These are phyloP conservation scores for Penicillium freii DNA, from an alignment of 2,329 filamentous ascomycete species.

Conservation along the genomic window DNA sequence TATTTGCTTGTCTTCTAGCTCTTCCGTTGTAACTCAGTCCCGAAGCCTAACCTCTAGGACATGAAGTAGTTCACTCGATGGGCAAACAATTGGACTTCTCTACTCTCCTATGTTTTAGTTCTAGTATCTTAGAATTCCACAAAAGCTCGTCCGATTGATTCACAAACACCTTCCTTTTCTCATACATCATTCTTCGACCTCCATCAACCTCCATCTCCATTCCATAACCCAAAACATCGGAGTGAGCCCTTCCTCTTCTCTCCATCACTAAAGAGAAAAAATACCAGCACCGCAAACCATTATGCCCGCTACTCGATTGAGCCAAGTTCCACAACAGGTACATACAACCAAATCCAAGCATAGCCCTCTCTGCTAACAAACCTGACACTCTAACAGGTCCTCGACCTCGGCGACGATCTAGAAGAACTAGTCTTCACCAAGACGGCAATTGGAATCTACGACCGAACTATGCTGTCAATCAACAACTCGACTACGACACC, in stretches of 20 bases:
- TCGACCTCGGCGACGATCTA: background rate
- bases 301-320: background rate
- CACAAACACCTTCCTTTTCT: background rate
- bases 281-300: background rate
- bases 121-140: background rate
- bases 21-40: too few relatives aligned
- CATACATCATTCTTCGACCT: background rate
- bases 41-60: too few relatives aligned
- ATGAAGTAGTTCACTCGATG: background rate
- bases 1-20: background rate
- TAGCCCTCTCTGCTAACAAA: background rate
- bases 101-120: background rate
- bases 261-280: background rate
- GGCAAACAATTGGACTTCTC: background rate
- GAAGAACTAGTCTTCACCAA: background rate
- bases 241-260: background rate
- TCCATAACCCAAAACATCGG: background rate
- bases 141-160: background rate
- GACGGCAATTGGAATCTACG: background rate
- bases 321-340: background rate
- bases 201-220: background rate
- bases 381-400: background rate
- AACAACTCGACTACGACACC: background rate
- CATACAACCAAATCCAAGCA: too few relatives aligned
- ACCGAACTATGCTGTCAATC: background rate